Evolutionary conservation across 192 early-diverging fungal genomes (phyloP).

Genomic region (Entrophospora sp.): DNA sequence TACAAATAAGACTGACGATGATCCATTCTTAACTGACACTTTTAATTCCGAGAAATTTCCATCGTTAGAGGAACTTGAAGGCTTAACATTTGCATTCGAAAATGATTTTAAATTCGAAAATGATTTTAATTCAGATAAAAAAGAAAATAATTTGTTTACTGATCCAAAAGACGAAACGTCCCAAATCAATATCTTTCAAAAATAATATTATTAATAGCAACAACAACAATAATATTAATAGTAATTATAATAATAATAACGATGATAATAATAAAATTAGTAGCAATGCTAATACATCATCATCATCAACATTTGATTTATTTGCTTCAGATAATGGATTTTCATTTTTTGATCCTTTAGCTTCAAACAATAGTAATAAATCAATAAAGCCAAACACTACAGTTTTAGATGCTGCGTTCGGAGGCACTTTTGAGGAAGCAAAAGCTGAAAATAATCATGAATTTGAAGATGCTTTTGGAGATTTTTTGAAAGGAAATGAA

Average conservation of each 20-base stretch:
- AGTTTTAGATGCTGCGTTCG: background rate
- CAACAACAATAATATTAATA: too few species aligned
- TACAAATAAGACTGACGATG: background rate
- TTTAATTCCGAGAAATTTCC: slow-evolving; percentile 16
- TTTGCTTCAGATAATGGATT: too few species aligned
- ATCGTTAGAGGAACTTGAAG: slow-evolving; percentile 12
- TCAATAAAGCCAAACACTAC: too few species aligned
- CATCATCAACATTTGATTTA: too few species aligned
- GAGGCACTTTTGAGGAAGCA: background rate
- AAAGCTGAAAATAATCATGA: background rate
- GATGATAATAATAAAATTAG: too few species aligned
- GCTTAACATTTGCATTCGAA: background rate
- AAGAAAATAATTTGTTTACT: background rate
- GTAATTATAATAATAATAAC: too few species aligned
- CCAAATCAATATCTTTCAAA: too few species aligned
- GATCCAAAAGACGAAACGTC: too few species aligned
- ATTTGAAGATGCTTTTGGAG: slow-evolving; percentile 14
- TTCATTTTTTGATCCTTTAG: too few species aligned
- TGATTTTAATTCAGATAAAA: slow-evolving; percentile 12
- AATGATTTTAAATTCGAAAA: slow-evolving; percentile 11
- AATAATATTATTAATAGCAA: too few species aligned
- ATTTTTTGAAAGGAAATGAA: background rate
- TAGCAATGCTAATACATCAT: too few species aligned
- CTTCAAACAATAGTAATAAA: too few species aligned
- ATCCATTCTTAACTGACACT: slow-evolving; percentile 9